phyloP scores from a whole-genome alignment of 129 eudicot genomes.

The Escallonia rubra region DNA sequence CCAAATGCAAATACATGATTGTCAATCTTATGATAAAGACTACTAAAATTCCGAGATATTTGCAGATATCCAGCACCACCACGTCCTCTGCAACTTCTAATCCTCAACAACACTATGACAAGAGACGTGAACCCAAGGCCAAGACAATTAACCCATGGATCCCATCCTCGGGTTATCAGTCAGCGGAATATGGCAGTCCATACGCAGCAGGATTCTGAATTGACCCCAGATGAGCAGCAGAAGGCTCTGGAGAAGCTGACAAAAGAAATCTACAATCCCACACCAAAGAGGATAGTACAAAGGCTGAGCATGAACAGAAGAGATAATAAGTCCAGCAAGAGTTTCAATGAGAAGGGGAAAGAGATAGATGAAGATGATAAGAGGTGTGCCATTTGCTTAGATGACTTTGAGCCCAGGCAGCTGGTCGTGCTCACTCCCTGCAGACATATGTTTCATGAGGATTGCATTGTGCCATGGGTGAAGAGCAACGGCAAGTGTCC shows the following conservation, averaged over 20 bases:
- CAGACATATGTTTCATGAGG: conserved; percentile 77
- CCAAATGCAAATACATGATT: too few relatives aligned
- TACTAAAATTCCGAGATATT: not conserved
- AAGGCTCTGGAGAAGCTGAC: conserved; percentile 39
- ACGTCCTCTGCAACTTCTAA: conserved; percentile 14
- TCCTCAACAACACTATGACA: conserved; percentile 2
- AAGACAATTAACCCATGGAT: conserved; percentile 1
- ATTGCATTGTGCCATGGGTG: conserved; percentile 83
- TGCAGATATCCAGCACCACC: conserved; percentile 20
- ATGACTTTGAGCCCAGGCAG: conserved; percentile 52
- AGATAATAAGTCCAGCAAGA: conserved; percentile 19
- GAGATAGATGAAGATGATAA: conserved; percentile 15
- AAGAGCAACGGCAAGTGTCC: conserved; percentile 66
- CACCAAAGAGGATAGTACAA: conserved; percentile 27
- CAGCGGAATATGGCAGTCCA: not conserved
- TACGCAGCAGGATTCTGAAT: conserved; percentile 19
- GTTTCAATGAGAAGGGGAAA: conserved; percentile 8
- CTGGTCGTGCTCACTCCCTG: conserved; percentile 70
- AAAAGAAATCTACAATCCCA: conserved; percentile 64
- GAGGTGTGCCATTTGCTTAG: conserved; percentile 71
- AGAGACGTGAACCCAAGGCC: conserved; percentile 7
- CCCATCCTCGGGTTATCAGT: conserved; percentile 15
- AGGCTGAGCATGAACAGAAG: conserved; percentile 31
- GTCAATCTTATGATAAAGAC: not conserved
- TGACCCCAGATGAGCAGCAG: conserved; percentile 42